Conservation (phyloP, 2,329 filamentous ascomycete species). For the Cladophialophora chaetospira region DNA sequence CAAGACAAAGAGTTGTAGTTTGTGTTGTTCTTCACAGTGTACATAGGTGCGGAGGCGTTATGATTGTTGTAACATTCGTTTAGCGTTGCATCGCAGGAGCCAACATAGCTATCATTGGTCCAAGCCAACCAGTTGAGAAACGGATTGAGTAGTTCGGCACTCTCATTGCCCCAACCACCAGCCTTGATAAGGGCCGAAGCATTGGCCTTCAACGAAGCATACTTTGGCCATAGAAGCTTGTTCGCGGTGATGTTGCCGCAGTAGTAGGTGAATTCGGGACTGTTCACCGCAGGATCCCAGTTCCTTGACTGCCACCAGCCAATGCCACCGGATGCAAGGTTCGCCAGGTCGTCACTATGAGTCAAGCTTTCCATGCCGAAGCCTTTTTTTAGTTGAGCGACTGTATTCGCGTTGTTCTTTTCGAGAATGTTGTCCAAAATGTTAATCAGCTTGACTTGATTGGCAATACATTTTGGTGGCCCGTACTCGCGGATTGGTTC, state of each 20-base stretch:
- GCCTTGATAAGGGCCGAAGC: conserved; percentile 50
- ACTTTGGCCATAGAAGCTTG: conserved; percentile 47
- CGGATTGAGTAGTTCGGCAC: conserved; percentile 48
- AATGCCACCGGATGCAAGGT: conserved; percentile 48
- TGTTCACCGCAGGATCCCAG: conserved; percentile 61
- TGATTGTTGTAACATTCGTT: conserved; percentile 56
- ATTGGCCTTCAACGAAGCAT: conserved; percentile 40
- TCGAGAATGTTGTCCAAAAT: conserved; percentile 62
- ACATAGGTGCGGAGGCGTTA: conserved; percentile 49
- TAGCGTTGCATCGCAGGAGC: conserved; percentile 46
- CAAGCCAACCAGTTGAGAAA: conserved; percentile 62
- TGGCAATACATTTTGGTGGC: conserved; percentile 64
- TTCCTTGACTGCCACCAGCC: conserved; percentile 57
- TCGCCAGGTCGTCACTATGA: conserved; percentile 57
- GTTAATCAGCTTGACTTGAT: conserved; percentile 62
- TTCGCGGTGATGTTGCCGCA: conserved; percentile 58
- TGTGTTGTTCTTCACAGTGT: conserved; percentile 46
- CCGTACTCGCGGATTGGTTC: conserved; percentile 60
- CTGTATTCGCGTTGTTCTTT: conserved; percentile 48
- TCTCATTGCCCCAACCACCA: conserved; percentile 51
- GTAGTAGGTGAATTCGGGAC: conserved; percentile 53
- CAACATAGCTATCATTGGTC: conserved; percentile 49
- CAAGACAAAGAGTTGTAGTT: conserved; percentile 52
- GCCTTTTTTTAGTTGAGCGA: conserved; percentile 53
- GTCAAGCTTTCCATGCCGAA: conserved; percentile 48